phyloP scores from a whole-genome alignment of 257 asterid genomes.

The Nicotiana undulata region DNA sequence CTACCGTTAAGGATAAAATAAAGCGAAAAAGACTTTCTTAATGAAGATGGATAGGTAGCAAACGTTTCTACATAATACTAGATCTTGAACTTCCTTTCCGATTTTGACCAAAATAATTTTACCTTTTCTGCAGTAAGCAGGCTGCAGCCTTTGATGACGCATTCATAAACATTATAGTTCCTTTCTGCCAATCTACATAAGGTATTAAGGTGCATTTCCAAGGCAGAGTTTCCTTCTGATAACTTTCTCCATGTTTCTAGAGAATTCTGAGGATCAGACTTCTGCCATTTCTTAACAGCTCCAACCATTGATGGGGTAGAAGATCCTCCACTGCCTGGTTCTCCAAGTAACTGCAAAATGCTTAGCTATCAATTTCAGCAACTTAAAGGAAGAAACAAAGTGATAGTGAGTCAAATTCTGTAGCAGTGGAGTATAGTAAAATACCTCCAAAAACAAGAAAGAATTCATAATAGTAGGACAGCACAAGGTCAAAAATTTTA shows the following conservation, averaged over 20 bases:
- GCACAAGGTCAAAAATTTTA: background rate
- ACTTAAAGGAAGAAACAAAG: constrained; percentile 12
- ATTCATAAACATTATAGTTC: constrained; percentile 40
- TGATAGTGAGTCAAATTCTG: background rate
- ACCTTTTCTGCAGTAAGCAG: constrained; percentile 64
- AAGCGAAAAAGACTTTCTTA: background rate
- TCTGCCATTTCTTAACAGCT: constrained; percentile 98
- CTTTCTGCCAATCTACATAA: constrained; percentile 58
- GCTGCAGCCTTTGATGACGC: constrained; percentile 56
- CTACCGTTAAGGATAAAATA: background rate
- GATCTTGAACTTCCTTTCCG: constrained; percentile 1
- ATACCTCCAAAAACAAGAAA: background rate
- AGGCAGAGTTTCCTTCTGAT: constrained; percentile 68
- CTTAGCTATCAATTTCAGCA: constrained; percentile 13
- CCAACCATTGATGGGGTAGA: constrained; percentile 99
- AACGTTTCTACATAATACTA: background rate
- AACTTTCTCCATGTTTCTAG: constrained; percentile 73
- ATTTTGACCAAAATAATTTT: background rate
- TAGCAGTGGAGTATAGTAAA: background rate
- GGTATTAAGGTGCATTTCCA: constrained; percentile 62
- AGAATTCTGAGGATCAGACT: constrained; percentile 71
- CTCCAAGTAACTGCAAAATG: constrained; percentile 79
- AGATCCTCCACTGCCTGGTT: constrained; percentile 98
- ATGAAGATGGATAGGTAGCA: background rate
- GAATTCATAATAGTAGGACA: background rate